Percentiles rank a stretch among this genome's conserved stretches.
Conservation (phyloP, 495 filamentous ascomycete species). For the Parathielavia appendiculata region DNA sequence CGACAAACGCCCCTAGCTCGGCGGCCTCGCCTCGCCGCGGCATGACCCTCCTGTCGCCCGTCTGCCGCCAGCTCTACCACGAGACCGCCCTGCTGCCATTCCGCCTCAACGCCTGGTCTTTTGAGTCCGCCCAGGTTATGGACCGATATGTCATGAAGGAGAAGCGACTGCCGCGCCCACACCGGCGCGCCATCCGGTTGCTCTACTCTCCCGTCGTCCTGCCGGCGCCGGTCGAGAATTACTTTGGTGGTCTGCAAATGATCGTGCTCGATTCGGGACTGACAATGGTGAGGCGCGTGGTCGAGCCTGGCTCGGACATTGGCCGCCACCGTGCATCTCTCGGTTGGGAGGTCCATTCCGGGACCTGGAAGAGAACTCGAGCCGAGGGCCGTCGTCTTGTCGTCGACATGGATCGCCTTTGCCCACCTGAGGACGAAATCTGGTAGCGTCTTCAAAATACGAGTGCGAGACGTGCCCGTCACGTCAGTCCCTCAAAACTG, state of each 20-base stretch:
- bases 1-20: not conserved
- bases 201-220: slow-evolving; percentile 21
- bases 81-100: slow-evolving; percentile 31
- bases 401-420: too few relatives aligned
- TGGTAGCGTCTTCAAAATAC: too few relatives aligned
- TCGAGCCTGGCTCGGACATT: slow-evolving; percentile 9
- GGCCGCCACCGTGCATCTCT: not conserved
- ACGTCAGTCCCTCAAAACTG: too few relatives aligned
- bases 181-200: slow-evolving; percentile 27
- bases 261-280: slow-evolving; percentile 18
- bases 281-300: slow-evolving; percentile 14
- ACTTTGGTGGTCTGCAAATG: slow-evolving; percentile 24
- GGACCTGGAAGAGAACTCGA: too few relatives aligned
- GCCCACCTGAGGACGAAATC: too few relatives aligned
- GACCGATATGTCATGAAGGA: slow-evolving; percentile 30
- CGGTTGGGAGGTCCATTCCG: too few relatives aligned
- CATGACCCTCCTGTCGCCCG: slow-evolving; percentile 28
- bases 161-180: slow-evolving; percentile 23
- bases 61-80: slow-evolving; percentile 32
- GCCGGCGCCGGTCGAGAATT: slow-evolving; percentile 19
- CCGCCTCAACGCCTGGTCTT: slow-evolving; percentile 31
- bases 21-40: slow-evolving; percentile 8
- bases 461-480: too few relatives aligned
- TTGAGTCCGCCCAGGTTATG: slow-evolving; percentile 25
- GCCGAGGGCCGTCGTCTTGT: too few relatives aligned